phyloP scores from a whole-genome alignment of 768 basidiomycete species.

The Lactarius vividus region DNA sequence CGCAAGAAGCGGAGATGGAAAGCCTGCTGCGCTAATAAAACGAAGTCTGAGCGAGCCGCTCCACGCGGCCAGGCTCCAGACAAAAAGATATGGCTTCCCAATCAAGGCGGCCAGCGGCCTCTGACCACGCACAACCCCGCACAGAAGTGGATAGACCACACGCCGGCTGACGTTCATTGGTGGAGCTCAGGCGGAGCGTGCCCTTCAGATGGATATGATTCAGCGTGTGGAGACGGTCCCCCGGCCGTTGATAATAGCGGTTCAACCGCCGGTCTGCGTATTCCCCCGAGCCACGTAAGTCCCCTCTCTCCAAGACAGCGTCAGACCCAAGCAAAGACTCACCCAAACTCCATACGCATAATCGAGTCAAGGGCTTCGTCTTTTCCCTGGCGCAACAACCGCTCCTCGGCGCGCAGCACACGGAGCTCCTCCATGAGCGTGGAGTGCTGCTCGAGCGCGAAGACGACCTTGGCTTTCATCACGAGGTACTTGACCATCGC shows the following conservation, averaged over 20 bases:
- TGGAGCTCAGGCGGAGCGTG: slow-evolving; percentile 16
- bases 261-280: slow-evolving; percentile 16
- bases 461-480: slow-evolving; percentile 75
- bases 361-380: slow-evolving; percentile 30
- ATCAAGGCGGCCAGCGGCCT: not conserved
- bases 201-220: slow-evolving; percentile 15
- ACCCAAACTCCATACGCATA: slow-evolving; percentile 27
- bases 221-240: slow-evolving; percentile 8
- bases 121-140: slow-evolving; percentile 5
- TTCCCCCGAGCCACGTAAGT: slow-evolving; percentile 4
- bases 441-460: slow-evolving; percentile 66
- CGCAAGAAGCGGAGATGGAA: not conserved
- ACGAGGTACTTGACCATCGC: slow-evolving; percentile 68
- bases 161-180: slow-evolving; percentile 4
- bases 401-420: slow-evolving; percentile 48
- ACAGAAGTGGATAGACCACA: slow-evolving; percentile 1
- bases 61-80: slow-evolving; percentile 5
- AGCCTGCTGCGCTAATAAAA: slow-evolving; percentile 15
- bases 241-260: slow-evolving; percentile 14
- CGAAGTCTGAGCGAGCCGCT: slow-evolving; percentile 2
- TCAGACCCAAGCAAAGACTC: not conserved
- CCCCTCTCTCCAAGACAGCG: too few relatives aligned
- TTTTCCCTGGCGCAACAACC: slow-evolving; percentile 30
- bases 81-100: slow-evolving; percentile 1
- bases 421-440: slow-evolving; percentile 64